These are phyloP conservation scores for Acanthamoeba sp. DNA, from an alignment of 208 protist species.

Conservation along the genomic window DNA sequence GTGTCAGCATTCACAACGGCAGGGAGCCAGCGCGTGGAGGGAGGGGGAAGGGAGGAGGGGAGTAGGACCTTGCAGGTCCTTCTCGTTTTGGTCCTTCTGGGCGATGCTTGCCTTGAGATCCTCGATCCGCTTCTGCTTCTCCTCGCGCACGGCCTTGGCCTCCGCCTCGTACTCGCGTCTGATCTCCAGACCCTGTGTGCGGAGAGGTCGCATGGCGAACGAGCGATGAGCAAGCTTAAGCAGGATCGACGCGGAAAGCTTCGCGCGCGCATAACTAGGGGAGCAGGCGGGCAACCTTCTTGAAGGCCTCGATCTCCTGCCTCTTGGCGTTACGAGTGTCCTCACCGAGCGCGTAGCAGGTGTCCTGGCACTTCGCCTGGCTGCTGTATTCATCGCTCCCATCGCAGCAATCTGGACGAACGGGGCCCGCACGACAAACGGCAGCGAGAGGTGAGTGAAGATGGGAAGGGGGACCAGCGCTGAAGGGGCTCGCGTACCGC, in stretches of 20 bases:
- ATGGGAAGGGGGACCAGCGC: conserved; percentile 37
- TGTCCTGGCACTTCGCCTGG: conserved; percentile 87
- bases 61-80: neutral
- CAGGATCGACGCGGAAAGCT: no score
- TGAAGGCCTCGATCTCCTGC: conserved; percentile 68
- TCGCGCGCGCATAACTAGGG: no score
- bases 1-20: neutral
- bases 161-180: conserved; percentile 29
- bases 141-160: neutral
- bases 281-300: no score
- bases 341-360: conserved; percentile 83
- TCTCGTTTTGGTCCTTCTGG: neutral
- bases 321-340: conserved; percentile 67
- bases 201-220: neutral
- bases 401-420: conserved; percentile 94
- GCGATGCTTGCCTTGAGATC: conserved; percentile 26
- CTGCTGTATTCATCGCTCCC: conserved; percentile 92
- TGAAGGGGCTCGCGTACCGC: conserved; percentile 76
- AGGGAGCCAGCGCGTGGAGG: neutral
- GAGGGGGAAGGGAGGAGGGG: neutral
- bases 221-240: neutral
- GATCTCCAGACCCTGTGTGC: conserved; percentile 28
- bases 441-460: neutral
- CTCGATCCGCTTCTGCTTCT: conserved; percentile 29
- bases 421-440: neutral